A percentile compares a stretch with the other conserved stretches of the same genome.
These are phyloP conservation scores for Kurtzmaniella fragi DNA, from an alignment of 805 yeast species.

Conservation along the genomic window DNA sequence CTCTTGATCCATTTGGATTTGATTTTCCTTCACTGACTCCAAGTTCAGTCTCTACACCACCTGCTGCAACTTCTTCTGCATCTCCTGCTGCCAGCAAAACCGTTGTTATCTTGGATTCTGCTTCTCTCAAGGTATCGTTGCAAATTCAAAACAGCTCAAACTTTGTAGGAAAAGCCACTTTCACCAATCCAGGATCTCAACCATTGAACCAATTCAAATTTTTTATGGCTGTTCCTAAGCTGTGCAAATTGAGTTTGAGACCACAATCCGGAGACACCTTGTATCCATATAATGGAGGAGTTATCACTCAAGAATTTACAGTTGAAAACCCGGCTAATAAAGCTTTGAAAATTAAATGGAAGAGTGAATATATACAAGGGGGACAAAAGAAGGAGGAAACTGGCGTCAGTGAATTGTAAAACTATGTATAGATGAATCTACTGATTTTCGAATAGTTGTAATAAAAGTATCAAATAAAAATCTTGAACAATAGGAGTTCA, in stretches of 20 bases:
- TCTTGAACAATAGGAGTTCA: neutral
- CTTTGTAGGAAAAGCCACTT: slow-evolving; percentile 41
- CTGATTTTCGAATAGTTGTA: slow-evolving; percentile 1
- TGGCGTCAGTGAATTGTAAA: slow-evolving; percentile 40
- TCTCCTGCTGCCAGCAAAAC: slow-evolving; percentile 10
- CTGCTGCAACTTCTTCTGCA: slow-evolving; percentile 12
- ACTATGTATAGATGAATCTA: too few relatives aligned
- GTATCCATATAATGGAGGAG: slow-evolving; percentile 43
- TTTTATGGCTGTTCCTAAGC: slow-evolving; percentile 67
- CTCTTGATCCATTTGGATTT: slow-evolving; percentile 38
- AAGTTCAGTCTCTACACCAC: slow-evolving; percentile 12
- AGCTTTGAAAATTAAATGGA: slow-evolving; percentile 70
- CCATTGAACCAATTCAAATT: slow-evolving; percentile 50
- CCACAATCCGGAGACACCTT: slow-evolving; percentile 58
- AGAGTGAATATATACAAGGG: slow-evolving; percentile 48
- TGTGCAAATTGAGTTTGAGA: slow-evolving; percentile 50
- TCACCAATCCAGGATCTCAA: slow-evolving; percentile 46
- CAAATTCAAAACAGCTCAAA: slow-evolving; percentile 32
- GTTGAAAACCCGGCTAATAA: slow-evolving; percentile 30
- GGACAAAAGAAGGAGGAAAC: slow-evolving; percentile 50
- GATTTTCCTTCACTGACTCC: slow-evolving; percentile 37
- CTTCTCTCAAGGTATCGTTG: slow-evolving; percentile 45
- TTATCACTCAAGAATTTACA: slow-evolving; percentile 49
- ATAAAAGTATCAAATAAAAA: slow-evolving; percentile 1
- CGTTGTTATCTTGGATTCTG: slow-evolving; percentile 39